These are phyloP conservation scores for Collybiopsis confluens DNA, from an alignment of 768 basidiomycete species.

Conservation along the genomic window DNA sequence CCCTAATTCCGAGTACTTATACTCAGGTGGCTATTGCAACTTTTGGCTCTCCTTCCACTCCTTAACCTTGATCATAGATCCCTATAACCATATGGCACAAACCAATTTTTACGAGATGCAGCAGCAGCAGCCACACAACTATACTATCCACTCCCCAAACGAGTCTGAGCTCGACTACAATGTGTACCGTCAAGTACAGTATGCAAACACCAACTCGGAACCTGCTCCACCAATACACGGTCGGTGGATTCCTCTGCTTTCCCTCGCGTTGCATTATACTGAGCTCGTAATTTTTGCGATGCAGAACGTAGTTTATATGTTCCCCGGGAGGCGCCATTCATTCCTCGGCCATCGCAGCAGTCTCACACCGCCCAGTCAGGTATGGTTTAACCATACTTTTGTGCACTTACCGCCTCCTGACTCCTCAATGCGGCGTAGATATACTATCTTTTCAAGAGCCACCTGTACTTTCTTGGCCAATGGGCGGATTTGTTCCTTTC, in stretches of 20 bases:
- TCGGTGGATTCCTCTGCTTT: neutral
- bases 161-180: neutral
- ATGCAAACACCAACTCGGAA: neutral
- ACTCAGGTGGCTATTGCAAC: neutral
- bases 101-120: neutral
- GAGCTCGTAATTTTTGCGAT: neutral
- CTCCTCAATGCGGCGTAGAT: neutral
- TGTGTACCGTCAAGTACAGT: neutral
- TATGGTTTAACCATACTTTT: neutral
- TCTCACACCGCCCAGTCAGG: too few species aligned
- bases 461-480: slow-evolving; percentile 1
- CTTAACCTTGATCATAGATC: neutral
- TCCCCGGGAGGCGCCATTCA: too few species aligned
- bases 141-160: neutral
- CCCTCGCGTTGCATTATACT: neutral
- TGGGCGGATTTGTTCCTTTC: neutral
- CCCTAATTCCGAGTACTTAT: neutral
- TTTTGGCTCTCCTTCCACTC: neutral
- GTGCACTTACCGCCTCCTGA: neutral
- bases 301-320: neutral
- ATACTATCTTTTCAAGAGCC: neutral
- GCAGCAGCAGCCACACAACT: neutral
- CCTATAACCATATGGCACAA: neutral
- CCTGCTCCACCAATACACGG: neutral
- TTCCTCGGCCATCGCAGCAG: too few species aligned